These are phyloP conservation scores for Apophysomyces variabilis DNA, from an alignment of 371 early-diverging fungal genomes.

Conservation along the genomic window DNA sequence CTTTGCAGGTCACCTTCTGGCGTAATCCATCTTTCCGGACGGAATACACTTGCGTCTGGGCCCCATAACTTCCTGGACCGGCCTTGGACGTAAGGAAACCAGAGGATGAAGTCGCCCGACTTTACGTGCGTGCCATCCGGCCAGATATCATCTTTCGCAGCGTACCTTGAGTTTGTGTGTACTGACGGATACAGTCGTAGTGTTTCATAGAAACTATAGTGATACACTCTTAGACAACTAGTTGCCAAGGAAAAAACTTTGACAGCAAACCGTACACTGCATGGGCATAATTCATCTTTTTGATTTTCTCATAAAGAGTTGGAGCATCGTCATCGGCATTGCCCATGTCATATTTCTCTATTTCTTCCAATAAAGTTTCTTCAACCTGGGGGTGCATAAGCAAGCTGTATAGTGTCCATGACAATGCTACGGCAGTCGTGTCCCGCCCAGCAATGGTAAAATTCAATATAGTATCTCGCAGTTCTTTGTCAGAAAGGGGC, in stretches of 20 bases:
- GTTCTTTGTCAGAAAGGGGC: slow-evolving; percentile 39
- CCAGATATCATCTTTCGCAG: slow-evolving; percentile 59
- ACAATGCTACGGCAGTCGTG: slow-evolving; percentile 74
- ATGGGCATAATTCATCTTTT: slow-evolving; percentile 60
- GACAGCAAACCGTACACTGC: slow-evolving; percentile 48
- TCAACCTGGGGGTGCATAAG: slow-evolving; percentile 58
- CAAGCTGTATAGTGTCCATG: slow-evolving; percentile 72
- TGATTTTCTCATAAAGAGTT: slow-evolving; percentile 47
- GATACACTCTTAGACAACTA: neutral
- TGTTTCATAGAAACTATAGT: slow-evolving; percentile 50
- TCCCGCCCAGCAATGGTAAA: slow-evolving; percentile 74
- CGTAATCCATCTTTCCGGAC: slow-evolving; percentile 67
- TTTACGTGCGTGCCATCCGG: slow-evolving; percentile 66
- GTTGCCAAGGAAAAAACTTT: neutral
- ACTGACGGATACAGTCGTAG: slow-evolving; percentile 68
- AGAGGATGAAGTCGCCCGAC: slow-evolving; percentile 54
- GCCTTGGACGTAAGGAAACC: slow-evolving; percentile 61
- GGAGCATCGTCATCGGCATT: slow-evolving; percentile 27
- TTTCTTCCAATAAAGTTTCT: slow-evolving; percentile 61
- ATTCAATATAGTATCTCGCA: slow-evolving; percentile 73
- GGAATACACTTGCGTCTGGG: slow-evolving; percentile 59
- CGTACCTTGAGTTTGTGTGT: slow-evolving; percentile 61
- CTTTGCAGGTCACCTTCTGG: slow-evolving; percentile 30
- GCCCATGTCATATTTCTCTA: slow-evolving; percentile 36
- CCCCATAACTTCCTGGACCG: slow-evolving; percentile 65